Evolutionary conservation across 2,329 filamentous ascomycete genomes (phyloP), one percentile per base, ranked within the genome.

Genomic region (Alternaria solani): DNA sequence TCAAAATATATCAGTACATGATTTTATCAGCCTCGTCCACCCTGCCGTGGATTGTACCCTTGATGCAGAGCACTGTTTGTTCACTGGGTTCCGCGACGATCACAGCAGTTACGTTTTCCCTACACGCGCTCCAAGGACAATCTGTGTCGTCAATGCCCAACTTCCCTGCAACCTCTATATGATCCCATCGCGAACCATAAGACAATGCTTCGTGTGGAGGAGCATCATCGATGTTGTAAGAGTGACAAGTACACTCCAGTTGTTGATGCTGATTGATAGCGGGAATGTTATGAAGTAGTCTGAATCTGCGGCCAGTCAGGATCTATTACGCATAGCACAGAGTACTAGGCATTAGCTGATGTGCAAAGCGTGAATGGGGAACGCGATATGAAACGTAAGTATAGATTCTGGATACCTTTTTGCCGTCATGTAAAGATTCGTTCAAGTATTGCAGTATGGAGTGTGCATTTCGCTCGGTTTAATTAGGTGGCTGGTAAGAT

Each of bases 121-220:
- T 42, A 18, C 43, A 47, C 8, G 43, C 25, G 4, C 43, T 47
- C 43, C 25, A 47, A 30, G 43, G 43, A 18, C 43, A 46, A 11
- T 20, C 14, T 16, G 20, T 16, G 28, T 30, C 25, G 34, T 16
- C 14, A 12, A 30, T 25, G 9, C 43, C 43, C 11, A 46, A 25
- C n/a, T 30, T 46, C n/a, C 7, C 16, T 1, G 43, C 43, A 30
- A 20, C 8, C 30, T 16, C 43, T 7, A 47, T 47, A 28, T 5
- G 8, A 32, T 47, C 43, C 43, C 43, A 47, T 7, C 43, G 26
- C 9, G 43, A 25, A 7, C 26, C 43, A 25, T 25, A 47, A 30
- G 62, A 65, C 25, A 65, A 41, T 1, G 60, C 56, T 7, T 63
- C 59, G 20, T 59, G 63, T 2, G 14, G 20, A 57, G 59, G 49